Conservation (phyloP, 331 rosid species). For the Arachis monticola region DNA sequence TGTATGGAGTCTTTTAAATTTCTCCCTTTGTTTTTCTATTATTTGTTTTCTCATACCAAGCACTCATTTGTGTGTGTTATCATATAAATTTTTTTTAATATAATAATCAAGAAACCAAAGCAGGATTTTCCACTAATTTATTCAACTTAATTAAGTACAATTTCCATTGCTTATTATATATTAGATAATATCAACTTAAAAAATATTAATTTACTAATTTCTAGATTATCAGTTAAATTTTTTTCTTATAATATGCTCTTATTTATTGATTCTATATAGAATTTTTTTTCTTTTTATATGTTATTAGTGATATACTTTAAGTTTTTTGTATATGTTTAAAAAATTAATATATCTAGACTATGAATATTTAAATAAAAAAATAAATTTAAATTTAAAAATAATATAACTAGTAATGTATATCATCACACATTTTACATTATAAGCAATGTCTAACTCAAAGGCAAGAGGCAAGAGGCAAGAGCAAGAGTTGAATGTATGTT, state of each 20-base stretch:
- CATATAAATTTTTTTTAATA: slow-evolving; percentile 17
- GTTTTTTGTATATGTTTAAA: too few relatives aligned
- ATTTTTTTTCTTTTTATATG: too few relatives aligned
- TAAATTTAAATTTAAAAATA: too few relatives aligned
- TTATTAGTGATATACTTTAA: too few relatives aligned
- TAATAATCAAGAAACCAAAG: slow-evolving; percentile 11
- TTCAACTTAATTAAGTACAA: not conserved
- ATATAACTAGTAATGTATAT: not conserved
- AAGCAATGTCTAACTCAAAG: not conserved
- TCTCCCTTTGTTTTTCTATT: slow-evolving; percentile 44
- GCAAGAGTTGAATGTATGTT: not conserved
- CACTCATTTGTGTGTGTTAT: slow-evolving; percentile 32
- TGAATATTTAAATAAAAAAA: too few relatives aligned
- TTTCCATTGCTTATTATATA: too few relatives aligned
- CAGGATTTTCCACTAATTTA: not conserved
- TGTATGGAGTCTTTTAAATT: slow-evolving; percentile 5
- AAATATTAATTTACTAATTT: too few relatives aligned
- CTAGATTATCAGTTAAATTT: too few relatives aligned
- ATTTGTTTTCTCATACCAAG: slow-evolving; percentile 51
- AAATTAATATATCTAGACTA: too few relatives aligned
- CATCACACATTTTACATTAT: not conserved
- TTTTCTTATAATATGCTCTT: not conserved
- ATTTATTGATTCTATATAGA: not conserved
- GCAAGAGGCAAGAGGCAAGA: too few relatives aligned
- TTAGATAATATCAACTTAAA: too few relatives aligned